Evolutionary conservation across 2,329 filamentous ascomycete genomes (phyloP).

Genomic region (Dendrostoma leiphaemia): DNA sequence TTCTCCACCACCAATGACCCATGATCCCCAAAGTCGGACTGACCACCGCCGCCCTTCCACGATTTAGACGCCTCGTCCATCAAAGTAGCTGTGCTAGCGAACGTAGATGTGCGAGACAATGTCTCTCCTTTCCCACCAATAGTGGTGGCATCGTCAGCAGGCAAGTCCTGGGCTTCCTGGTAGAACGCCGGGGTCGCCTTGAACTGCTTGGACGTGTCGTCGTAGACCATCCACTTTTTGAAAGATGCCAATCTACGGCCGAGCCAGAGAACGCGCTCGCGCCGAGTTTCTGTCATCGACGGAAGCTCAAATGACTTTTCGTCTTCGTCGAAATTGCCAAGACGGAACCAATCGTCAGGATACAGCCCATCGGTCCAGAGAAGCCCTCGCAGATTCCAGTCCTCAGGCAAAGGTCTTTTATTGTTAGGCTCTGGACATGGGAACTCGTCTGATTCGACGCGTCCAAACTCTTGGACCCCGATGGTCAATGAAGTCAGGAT

Average conservation of each 20-base stretch:
- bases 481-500: constrained; percentile 36
- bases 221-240: constrained; percentile 46
- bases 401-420: constrained; percentile 62
- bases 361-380: constrained; percentile 60
- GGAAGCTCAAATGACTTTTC: constrained; percentile 63
- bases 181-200: constrained; percentile 36
- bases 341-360: constrained; percentile 56
- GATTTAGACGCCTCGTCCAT: background rate
- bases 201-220: constrained; percentile 37
- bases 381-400: constrained; percentile 64
- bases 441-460: constrained; percentile 44
- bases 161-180: constrained; percentile 2
- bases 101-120: constrained; percentile 2
- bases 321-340: constrained; percentile 62
- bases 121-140: background rate
- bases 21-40: background rate
- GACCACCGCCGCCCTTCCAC: background rate
- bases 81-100: constrained; percentile 6
- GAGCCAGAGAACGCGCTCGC: constrained; percentile 59
- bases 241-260: constrained; percentile 44
- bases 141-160: background rate
- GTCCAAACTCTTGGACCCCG: constrained; percentile 25
- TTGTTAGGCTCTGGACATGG: constrained; percentile 45
- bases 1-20: constrained; percentile 1
- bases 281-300: constrained; percentile 56